Evolutionary conservation across 176 grass and related monocot species (phyloP).

Genomic region (Thalia dealbata): DNA sequence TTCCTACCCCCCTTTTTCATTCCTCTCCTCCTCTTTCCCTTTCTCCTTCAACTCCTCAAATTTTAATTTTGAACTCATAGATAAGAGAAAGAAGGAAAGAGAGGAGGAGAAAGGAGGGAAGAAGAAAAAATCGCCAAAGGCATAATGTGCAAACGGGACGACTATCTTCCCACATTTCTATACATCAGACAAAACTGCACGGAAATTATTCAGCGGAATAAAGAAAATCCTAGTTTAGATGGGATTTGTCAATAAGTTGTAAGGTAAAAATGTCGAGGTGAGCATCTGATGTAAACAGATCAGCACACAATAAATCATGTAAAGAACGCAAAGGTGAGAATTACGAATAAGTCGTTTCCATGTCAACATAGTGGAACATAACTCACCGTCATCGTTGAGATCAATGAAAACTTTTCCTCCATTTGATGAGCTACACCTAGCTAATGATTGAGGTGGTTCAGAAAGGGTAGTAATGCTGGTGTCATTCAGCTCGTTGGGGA

Average conservation of each 20-base stretch:
- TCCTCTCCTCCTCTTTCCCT: too few relatives aligned
- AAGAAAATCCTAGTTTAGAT: not conserved
- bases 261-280: not conserved
- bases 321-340: not conserved
- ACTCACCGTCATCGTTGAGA: constrained; percentile 35
- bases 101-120: too few relatives aligned
- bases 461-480: not conserved
- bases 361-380: not conserved
- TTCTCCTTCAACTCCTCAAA: too few relatives aligned
- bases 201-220: not conserved
- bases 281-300: not conserved
- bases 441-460: constrained; percentile 15
- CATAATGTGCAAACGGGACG: too few relatives aligned
- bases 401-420: constrained; percentile 23
- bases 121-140: too few relatives aligned
- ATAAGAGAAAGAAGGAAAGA: too few relatives aligned
- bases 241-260: not conserved
- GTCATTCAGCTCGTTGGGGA: not conserved
- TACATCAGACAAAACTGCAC: too few relatives aligned
- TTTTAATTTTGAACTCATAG: too few relatives aligned
- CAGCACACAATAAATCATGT: not conserved
- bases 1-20: too few relatives aligned
- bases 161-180: too few relatives aligned
- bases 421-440: constrained; percentile 9
- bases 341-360: not conserved